phyloP scores from a whole-genome alignment of 1,284 basidiomycete species.

The Ganoderma lingzhi region DNA sequence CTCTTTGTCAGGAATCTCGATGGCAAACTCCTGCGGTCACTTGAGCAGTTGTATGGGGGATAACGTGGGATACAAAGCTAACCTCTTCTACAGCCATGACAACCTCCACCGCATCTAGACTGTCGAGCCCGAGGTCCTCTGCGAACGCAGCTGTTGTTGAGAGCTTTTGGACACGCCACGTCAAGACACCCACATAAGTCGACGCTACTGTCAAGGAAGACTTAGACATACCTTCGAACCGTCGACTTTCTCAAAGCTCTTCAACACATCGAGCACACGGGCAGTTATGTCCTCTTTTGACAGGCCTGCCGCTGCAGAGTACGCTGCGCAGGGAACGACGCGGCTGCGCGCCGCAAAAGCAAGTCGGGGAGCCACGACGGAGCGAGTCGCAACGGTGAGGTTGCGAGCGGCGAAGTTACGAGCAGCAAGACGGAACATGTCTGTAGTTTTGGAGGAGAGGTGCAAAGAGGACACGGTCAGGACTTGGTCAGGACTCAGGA shows the following conservation, averaged over 20 bases:
- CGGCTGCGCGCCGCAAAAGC: conserved; percentile 43
- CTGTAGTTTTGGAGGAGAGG: conserved; percentile 28
- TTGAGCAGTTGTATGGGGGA: neutral
- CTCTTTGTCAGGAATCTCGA: conserved; percentile 97
- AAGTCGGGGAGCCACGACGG: conserved; percentile 27
- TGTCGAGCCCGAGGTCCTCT: conserved; percentile 94
- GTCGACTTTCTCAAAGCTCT: conserved; percentile 97
- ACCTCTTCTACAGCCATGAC: conserved; percentile 99
- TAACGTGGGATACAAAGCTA: conserved; percentile 29
- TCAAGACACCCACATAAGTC: conserved; percentile 7
- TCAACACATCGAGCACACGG: conserved; percentile 90
- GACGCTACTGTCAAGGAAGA: conserved; percentile 14
- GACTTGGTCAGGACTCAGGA: conserved; percentile 28
- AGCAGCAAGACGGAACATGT: conserved; percentile 53
- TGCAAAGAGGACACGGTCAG: conserved; percentile 23
- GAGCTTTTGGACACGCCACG: conserved; percentile 60
- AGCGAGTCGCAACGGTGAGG: conserved; percentile 39
- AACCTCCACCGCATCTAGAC: conserved; percentile 97
- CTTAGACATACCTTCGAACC: conserved; percentile 71
- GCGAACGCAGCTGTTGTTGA: conserved; percentile 80
- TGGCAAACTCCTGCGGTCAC: conserved; percentile 75
- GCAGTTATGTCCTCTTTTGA: conserved; percentile 81
- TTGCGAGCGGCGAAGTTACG: conserved; percentile 41
- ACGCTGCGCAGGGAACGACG: conserved; percentile 59
- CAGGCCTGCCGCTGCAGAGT: conserved; percentile 81